Conservation (phyloP, 129 eudicot genomes). For the Solidago caesia region DNA sequence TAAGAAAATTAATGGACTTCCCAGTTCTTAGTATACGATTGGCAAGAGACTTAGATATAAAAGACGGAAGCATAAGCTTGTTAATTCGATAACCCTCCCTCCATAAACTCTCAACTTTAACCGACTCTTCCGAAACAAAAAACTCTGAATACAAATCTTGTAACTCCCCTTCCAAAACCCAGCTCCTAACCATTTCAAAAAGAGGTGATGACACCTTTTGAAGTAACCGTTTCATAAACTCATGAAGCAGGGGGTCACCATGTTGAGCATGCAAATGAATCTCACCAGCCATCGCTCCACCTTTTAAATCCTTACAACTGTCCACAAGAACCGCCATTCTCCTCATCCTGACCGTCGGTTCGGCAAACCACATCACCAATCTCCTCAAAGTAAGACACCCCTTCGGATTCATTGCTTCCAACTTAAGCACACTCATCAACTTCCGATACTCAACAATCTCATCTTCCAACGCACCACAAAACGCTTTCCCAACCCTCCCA, state of each 20-base stretch:
- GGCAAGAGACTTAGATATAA: constrained; percentile 79
- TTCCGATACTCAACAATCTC: constrained; percentile 72
- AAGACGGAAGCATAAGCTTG: constrained; percentile 79
- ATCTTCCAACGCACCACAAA: constrained; percentile 73
- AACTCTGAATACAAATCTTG: constrained; percentile 73
- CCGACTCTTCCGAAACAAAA: constrained; percentile 69
- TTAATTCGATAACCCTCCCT: constrained; percentile 71
- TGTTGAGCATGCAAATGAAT: constrained; percentile 88
- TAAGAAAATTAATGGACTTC: constrained; percentile 82
- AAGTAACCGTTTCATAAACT: constrained; percentile 74
- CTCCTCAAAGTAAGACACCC: constrained; percentile 68
- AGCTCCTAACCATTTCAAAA: constrained; percentile 91
- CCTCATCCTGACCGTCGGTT: constrained; percentile 86
- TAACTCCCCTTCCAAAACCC: constrained; percentile 94
- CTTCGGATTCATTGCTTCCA: constrained; percentile 70
- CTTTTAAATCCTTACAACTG: constrained; percentile 68
- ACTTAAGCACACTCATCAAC: constrained; percentile 72
- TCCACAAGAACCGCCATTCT: constrained; percentile 89
- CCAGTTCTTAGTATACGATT: constrained; percentile 78
- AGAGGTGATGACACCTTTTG: constrained; percentile 72
- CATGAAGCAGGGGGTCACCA: constrained; percentile 84
- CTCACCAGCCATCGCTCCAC: constrained; percentile 91
- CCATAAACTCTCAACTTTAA: constrained; percentile 79
- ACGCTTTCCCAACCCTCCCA: constrained; percentile 71
- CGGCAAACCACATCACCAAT: constrained; percentile 74